Evolutionary conservation across 2,329 filamentous ascomycete species (phyloP).

Genomic region (Penicillium glabrum): DNA sequence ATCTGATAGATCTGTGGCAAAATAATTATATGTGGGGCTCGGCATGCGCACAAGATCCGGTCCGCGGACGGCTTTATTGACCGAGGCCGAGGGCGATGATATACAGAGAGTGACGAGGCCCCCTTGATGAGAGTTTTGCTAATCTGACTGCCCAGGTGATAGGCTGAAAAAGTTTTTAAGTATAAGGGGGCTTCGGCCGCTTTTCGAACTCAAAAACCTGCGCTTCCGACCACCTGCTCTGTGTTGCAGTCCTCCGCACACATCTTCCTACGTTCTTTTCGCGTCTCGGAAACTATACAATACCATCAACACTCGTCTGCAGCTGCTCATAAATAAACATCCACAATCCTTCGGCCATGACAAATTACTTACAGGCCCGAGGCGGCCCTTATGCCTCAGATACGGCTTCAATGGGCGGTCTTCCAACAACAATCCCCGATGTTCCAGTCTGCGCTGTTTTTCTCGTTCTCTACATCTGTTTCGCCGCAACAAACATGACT

Average conservation of each 20-base stretch:
- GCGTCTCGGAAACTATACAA: too few species aligned
- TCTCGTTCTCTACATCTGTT: conserved; percentile 45
- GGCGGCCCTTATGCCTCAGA: background rate
- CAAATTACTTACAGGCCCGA: background rate
- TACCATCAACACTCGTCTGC: too few species aligned
- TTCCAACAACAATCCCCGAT: conserved; percentile 43
- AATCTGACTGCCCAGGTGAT: too few species aligned
- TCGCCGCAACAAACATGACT: conserved; percentile 51
- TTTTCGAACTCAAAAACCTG: background rate
- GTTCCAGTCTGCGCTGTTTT: conserved; percentile 44
- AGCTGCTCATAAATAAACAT: background rate
- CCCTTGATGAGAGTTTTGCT: background rate
- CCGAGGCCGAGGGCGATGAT: background rate
- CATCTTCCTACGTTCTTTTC: too few species aligned
- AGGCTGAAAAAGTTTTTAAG: background rate
- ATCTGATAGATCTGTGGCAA: too few species aligned
- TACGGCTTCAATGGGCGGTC: background rate
- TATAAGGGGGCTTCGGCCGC: background rate
- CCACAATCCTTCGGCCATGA: background rate
- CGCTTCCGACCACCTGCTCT: background rate
- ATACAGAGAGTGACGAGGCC: background rate
- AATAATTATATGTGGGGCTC: background rate
- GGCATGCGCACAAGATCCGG: background rate
- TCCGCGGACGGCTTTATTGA: background rate
- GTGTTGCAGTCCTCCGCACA: background rate